Percentiles rank a stretch among this genome's conserved stretches.
phyloP scores from a whole-genome alignment of 352 stramenopile species.

The Plasmopara viticola region DNA sequence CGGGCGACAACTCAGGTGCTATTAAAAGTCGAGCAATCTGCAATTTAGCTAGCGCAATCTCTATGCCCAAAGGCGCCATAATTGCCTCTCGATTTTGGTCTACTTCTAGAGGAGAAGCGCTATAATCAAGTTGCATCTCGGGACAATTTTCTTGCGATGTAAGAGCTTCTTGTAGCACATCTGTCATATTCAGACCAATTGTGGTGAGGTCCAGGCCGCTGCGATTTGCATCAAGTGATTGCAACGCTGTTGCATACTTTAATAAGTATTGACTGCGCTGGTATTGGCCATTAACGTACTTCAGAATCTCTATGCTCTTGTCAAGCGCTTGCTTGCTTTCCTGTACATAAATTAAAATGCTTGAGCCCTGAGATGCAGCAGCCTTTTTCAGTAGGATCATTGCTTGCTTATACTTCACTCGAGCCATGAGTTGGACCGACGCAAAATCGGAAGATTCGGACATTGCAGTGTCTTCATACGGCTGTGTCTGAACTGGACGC shows the following conservation, averaged over 20 bases:
- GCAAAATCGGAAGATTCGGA: slow-evolving; percentile 14
- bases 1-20: slow-evolving; percentile 19
- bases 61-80: slow-evolving; percentile 12
- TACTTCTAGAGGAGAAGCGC: background rate
- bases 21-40: slow-evolving; percentile 34
- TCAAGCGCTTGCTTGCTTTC: slow-evolving; percentile 17
- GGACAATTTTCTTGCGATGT: slow-evolving; percentile 8
- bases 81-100: slow-evolving; percentile 10
- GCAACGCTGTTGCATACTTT: slow-evolving; percentile 14
- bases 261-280: slow-evolving; percentile 12
- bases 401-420: slow-evolving; percentile 31
- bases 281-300: slow-evolving; percentile 15
- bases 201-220: background rate
- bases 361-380: background rate
- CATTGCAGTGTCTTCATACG: background rate
- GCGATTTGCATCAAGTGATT: slow-evolving; percentile 1
- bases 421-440: slow-evolving; percentile 23
- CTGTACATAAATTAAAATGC: slow-evolving; percentile 5
- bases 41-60: slow-evolving; percentile 35
- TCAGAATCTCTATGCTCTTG: slow-evolving; percentile 13
- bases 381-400: slow-evolving; percentile 18
- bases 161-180: slow-evolving; percentile 17
- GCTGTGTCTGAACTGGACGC: slow-evolving; percentile 3
- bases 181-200: slow-evolving; percentile 3
- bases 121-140: slow-evolving; percentile 3